Conservation (phyloP, 1,284 basidiomycete genomes). For the Bondarzewia mesenterica region DNA sequence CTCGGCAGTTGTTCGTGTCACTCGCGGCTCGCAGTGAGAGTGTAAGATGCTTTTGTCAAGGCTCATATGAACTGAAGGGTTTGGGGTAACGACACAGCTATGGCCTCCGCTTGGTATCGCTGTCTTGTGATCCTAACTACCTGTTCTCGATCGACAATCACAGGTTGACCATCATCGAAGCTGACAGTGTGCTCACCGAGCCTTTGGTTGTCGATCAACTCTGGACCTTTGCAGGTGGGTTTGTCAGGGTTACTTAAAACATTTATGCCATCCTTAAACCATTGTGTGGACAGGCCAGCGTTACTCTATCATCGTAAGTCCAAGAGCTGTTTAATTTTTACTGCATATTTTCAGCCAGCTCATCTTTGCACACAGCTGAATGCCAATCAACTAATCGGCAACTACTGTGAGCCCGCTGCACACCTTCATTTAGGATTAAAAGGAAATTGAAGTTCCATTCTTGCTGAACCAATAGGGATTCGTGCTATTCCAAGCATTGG, state of each 20-base stretch:
- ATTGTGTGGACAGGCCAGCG: conserved; percentile 21
- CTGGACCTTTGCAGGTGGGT: conserved; percentile 29
- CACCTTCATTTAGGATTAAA: too few relatives aligned
- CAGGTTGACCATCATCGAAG: conserved; percentile 44
- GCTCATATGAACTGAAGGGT: neutral
- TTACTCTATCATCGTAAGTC: conserved; percentile 25
- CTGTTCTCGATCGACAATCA: conserved; percentile 39
- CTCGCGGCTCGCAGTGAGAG: neutral
- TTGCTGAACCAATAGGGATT: neutral
- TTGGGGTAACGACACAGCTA: conserved; percentile 16
- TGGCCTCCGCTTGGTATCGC: conserved; percentile 26
- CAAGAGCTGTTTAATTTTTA: conserved; percentile 6
- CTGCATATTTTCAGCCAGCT: neutral
- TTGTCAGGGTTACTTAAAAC: conserved; percentile 1
- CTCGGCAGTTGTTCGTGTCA: conserved; percentile 23
- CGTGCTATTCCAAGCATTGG: neutral
- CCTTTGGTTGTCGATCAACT: conserved; percentile 34
- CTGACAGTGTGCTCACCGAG: conserved; percentile 34
- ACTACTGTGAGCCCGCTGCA: conserved; percentile 27
- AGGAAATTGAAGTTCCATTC: neutral
- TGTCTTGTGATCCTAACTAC: conserved; percentile 26
- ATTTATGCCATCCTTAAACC: neutral
- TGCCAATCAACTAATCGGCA: conserved; percentile 29
- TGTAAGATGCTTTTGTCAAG: neutral
- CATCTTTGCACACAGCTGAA: conserved; percentile 17